Evolutionary conservation across 176 grass and related monocot species (phyloP).

Genomic region (Oryza nivara): DNA sequence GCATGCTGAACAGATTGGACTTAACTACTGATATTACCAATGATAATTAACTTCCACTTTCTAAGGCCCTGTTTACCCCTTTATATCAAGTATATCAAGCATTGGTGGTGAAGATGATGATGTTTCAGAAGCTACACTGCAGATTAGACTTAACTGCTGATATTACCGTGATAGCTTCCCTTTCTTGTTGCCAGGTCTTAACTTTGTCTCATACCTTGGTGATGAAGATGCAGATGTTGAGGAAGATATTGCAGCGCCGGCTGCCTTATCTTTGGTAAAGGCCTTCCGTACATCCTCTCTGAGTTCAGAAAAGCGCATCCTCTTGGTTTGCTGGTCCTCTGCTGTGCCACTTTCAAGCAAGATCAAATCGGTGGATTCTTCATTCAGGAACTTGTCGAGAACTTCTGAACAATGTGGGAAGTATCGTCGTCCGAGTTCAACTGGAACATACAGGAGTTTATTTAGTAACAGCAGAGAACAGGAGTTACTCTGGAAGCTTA

Average conservation of each 20-base stretch:
- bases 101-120: constrained; percentile 39
- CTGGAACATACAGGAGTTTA: constrained; percentile 46
- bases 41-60: background rate
- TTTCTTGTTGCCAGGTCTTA: constrained; percentile 34
- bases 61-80: constrained; percentile 3
- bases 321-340: constrained; percentile 73
- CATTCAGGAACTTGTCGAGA: constrained; percentile 89
- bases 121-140: constrained; percentile 45
- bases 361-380: constrained; percentile 62
- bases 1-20: background rate
- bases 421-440: constrained; percentile 76
- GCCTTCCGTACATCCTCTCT: constrained; percentile 86
- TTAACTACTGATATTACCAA: constrained; percentile 6
- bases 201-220: constrained; percentile 24
- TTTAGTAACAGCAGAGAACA: background rate
- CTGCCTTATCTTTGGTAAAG: constrained; percentile 87
- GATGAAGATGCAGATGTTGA: constrained; percentile 52
- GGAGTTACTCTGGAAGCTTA: constrained; percentile 5
- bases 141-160: background rate
- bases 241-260: constrained; percentile 41
- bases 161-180: constrained; percentile 4
- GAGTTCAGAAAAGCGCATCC: constrained; percentile 79
- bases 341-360: constrained; percentile 70
- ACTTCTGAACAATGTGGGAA: constrained; percentile 85
- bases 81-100: constrained; percentile 10